Base-by-base conservation (phyloP, 2,329 filamentous ascomycete genomes). In the Aspergillus quadricinctus region DNA sequence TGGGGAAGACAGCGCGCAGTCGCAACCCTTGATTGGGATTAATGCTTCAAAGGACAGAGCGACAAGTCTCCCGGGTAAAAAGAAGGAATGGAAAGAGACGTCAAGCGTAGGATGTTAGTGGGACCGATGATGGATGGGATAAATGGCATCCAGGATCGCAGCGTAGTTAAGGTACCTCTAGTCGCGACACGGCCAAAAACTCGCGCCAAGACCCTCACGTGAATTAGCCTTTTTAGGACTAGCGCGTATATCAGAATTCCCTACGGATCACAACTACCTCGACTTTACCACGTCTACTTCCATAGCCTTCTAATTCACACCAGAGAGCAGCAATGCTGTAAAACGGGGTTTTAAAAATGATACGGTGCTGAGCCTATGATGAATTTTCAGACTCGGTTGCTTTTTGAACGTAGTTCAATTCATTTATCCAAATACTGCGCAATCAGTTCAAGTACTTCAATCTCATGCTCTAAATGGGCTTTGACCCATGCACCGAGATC, bases 111-210 rank as follows among this genome's bases (percentile, higher is more conserved):
- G 41, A 52, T 48, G 53, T 48, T 56, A 51, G 48, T 40, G 51
- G 49, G 41, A 29, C 10, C 11, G 55, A 50, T 57, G 55, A 45
- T 59, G 58, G 62, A 63, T 57, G 66, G 60, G 61, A 57, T 66
- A 65, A 60, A 57, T 61, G 54, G 54, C 37, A 17, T 37, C 31
- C 55, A 53, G 57, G 56, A 57, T 64, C 57, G 58, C 65, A 58
- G 68, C 64, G 64, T 59, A 62, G 58, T 57, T 57, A 59, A 62
- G 58, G 56, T 57, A 59, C n/a, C 29, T 57, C 61, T 52, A 56
- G 61, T 65, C 67, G 66, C 63, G 66, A 70, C 68, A 67, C 66
- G 65, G 63, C 66, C 65, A 68, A 70, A 70, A 70, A 68, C 67
- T 72, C 69, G 66, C 68, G 69, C 68, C 68, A 71, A 71, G 69